Base-by-base conservation (phyloP, 2,329 filamentous ascomycete genomes). In the Microsporum canis region DNA sequence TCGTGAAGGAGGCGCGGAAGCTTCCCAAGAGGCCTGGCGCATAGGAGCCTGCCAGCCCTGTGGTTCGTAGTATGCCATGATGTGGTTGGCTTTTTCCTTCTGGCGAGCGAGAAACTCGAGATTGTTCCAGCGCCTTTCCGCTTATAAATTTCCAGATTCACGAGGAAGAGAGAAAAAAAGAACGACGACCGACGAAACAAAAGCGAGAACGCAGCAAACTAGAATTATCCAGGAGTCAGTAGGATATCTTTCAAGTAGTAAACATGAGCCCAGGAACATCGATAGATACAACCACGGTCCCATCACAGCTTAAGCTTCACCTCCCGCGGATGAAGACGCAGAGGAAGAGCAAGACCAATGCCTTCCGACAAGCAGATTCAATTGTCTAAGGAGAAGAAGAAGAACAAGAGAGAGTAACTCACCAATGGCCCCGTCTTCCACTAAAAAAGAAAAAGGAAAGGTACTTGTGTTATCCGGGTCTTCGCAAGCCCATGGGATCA, bases 41-140 rank as follows among this genome's bases (percentile, higher is more conserved):
- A 79, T 78, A 65, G 83, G 78, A 65, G 82, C 80, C 64, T 84
- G 79, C 82, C 84, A 87, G 70, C 77, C 73, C 68, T 84, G 82
- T 71, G 84, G 82, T 73, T 88, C 85, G 78, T 87, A 88, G 76
- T 85, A 88, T 68, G 85, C 82, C 84, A 88, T 88, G 63, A 71
- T 73, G 65, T 66, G 8, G 38, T 14, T 38, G 29, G 34, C n/a
- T 6, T 56, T 2, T 10, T 36, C 1, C 4, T 29, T 31, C 3
- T 10, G 8, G 8, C 8, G 45, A 51, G 39, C 23, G 10, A 14
- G 12, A 29, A 29, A 10, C 17, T 51, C 45, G 45, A 51, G 23
- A 12, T 49, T 45, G 34, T 36, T 41, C 38, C 23, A 29, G 23
- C 23, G 45, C 23, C 23, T 7, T 49, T 49, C 31, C 31, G 45